A percentile compares a stretch with the other conserved stretches of the same genome.
Evolutionary conservation across 768 basidiomycete genomes (phyloP).

Genomic region (Porphyrellus cyaneotinctus): DNA sequence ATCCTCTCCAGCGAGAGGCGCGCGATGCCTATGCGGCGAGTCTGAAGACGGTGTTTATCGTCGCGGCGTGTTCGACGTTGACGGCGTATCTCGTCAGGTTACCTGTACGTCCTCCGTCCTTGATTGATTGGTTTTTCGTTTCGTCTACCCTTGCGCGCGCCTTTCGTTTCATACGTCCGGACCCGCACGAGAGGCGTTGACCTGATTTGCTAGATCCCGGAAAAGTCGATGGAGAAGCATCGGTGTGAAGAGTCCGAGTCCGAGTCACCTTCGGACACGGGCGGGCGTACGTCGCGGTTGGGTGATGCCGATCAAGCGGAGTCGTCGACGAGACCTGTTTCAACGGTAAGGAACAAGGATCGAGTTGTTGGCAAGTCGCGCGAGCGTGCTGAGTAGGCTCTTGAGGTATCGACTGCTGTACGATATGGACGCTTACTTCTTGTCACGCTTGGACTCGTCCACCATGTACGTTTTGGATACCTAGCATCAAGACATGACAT

Average conservation of each 20-base stretch:
- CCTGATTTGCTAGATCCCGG: conserved; percentile 8
- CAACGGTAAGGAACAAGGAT: no score
- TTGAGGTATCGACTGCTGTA: no score
- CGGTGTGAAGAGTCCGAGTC: background rate
- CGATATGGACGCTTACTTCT: no score
- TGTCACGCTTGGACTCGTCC: no score
- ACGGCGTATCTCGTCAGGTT: conserved; percentile 14
- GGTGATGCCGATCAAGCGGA: no score
- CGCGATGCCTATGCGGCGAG: conserved; percentile 21
- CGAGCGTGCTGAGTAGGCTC: no score
- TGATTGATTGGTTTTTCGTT: background rate
- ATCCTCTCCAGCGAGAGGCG: conserved; percentile 12
- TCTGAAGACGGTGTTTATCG: conserved; percentile 16
- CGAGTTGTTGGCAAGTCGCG: no score
- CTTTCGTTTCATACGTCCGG: background rate
- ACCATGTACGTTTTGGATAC: no score
- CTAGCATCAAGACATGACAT: no score
- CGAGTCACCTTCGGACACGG: background rate
- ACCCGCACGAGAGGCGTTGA: background rate
- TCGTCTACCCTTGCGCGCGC: background rate
- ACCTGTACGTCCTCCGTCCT: conserved; percentile 9
- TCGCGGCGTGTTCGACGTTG: conserved; percentile 17
- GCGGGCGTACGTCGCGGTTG: background rate
- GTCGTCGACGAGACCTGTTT: no score
- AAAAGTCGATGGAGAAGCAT: conserved; percentile 4